Conservation (phyloP, 2,329 filamentous ascomycete genomes). For the Penicillium sclerotigenum region DNA sequence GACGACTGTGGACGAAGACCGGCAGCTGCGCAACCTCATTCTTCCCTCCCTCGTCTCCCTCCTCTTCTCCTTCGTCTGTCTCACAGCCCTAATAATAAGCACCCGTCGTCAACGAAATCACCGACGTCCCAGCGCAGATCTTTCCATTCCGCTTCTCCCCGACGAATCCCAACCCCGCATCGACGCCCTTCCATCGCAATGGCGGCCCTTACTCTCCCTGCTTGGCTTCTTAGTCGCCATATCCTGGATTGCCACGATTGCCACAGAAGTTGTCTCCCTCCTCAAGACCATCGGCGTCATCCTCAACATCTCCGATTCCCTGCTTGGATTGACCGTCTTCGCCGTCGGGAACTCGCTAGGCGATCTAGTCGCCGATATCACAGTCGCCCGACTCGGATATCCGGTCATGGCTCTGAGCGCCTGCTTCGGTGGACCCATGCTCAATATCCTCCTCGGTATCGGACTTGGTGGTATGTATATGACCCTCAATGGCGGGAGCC, state of each 20-base stretch:
- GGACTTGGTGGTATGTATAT: conserved; percentile 89
- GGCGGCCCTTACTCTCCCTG: conserved; percentile 78
- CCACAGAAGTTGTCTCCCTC: conserved; percentile 90
- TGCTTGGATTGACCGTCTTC: conserved; percentile 91
- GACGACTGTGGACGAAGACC: conserved; percentile 55
- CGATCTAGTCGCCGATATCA: conserved; percentile 91
- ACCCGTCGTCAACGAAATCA: conserved; percentile 52
- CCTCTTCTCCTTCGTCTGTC: conserved; percentile 62
- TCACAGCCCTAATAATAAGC: conserved; percentile 64
- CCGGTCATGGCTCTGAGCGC: conserved; percentile 94
- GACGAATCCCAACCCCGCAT: conserved; percentile 26
- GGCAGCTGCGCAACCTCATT: conserved; percentile 52
- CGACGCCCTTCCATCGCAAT: conserved; percentile 60
- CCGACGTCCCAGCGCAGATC: not conserved
- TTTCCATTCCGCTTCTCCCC: not conserved
- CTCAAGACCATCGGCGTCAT: conserved; percentile 92
- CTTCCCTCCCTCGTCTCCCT: conserved; percentile 63
- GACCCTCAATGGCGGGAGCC: conserved; percentile 57
- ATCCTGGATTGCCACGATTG: conserved; percentile 94
- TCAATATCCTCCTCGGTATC: conserved; percentile 93
- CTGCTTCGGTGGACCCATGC: conserved; percentile 97
- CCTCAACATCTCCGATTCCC: conserved; percentile 87
- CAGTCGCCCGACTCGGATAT: conserved; percentile 86
- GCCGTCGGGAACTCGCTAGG: conserved; percentile 94
- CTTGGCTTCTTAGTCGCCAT: conserved; percentile 88